Evolutionary conservation across 352 stramenopile species (phyloP).

Genomic region (Globisporangium polare): DNA sequence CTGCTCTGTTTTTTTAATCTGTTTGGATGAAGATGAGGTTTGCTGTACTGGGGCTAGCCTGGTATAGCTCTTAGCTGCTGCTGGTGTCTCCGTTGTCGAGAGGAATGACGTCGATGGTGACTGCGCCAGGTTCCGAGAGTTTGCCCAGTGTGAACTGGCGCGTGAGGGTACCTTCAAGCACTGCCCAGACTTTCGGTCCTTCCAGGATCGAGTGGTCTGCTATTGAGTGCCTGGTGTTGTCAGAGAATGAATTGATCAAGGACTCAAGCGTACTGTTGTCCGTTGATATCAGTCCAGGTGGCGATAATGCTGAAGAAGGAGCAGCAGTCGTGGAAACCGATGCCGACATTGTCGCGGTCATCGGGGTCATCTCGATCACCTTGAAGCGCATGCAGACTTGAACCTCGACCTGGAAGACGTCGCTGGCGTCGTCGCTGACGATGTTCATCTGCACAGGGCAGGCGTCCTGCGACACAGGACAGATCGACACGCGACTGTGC

Average conservation of each 20-base stretch:
- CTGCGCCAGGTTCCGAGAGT: constrained; percentile 38
- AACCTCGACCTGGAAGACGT: constrained; percentile 51
- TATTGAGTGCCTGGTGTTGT: background rate
- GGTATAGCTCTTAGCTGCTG: background rate
- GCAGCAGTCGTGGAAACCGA: background rate
- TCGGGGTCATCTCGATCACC: constrained; percentile 45
- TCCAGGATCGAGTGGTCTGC: constrained; percentile 7
- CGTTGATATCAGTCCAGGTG: background rate
- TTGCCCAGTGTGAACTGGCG: constrained; percentile 57
- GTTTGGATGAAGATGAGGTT: background rate
- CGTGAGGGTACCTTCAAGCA: constrained; percentile 52
- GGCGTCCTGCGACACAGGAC: constrained; percentile 62
- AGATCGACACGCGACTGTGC: constrained; percentile 55
- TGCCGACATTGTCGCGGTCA: constrained; percentile 8
- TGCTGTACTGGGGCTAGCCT: background rate
- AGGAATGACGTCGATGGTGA: constrained; percentile 39
- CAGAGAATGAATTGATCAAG: background rate
- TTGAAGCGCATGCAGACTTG: constrained; percentile 74
- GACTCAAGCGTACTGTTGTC: background rate
- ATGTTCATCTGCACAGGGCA: constrained; percentile 54
- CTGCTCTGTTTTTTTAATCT: background rate
- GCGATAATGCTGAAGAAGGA: constrained; percentile 4
- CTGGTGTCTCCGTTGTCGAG: background rate
- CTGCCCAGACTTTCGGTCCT: constrained; percentile 40
- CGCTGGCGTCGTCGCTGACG: constrained; percentile 14